Base-by-base conservation (phyloP, 768 basidiomycete genomes). In the Russula lepida region DNA sequence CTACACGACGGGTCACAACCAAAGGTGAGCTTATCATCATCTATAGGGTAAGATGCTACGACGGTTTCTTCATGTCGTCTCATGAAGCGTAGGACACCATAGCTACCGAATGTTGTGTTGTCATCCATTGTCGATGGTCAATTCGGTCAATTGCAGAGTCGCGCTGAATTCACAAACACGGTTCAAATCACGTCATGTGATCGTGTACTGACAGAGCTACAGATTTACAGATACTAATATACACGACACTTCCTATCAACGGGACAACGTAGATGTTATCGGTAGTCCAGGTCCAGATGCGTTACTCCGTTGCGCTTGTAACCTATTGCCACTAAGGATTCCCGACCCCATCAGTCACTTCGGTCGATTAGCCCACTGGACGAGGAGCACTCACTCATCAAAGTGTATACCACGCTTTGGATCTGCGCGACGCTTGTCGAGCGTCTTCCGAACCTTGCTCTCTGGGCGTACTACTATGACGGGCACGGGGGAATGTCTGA, bases 391-490 rank as follows among this genome's bases (percentile, higher is more conserved):
- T 68, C 63, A 81, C 80, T 80, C 77, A n/a, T 89, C 86, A 64
- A 92, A 92, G 71, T 92, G 88, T 44, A 78, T 82, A 4, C 91
- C 90, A 21, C 92, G 80, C 74, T 93, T 97, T 3, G 93, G 93
- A 69, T 97, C 86, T 50, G 88, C 89, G 48, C 87, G 79, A 28
- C 94, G 81, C 71, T 97, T 95, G 68, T 88, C 92, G 48, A 88
- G 75, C 0, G 84, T 83, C 71, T 95, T 95, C 64, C 83, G 82
- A 30, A 94, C 85, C 69, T 94, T 92, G 39, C 89, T 80, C 67
- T 92, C 90, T 2, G 93, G 92, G 3, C 92, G 81, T 44, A 98
- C 94, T 54, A 98, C 95, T 64, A 98, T 93, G 67, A 97, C 90
- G 2, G 95, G 95, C 0, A 99, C 92, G 1, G 95, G 93, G 0